These are phyloP conservation scores for Glycine soja DNA, from an alignment of 306 rosid species.

Conservation along the genomic window DNA sequence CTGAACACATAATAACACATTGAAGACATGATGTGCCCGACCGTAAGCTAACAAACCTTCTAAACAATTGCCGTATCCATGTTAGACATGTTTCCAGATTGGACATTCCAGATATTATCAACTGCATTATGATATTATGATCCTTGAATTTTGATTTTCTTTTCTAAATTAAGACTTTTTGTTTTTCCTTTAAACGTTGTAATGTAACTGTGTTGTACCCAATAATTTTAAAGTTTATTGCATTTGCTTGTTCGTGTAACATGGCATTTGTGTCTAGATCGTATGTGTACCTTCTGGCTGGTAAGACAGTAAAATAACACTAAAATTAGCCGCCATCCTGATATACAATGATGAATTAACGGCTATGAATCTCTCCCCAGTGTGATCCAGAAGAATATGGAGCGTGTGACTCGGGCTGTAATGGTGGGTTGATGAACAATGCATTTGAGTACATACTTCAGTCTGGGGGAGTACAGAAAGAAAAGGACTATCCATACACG, in stretches of 20 bases:
- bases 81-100: background rate
- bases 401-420: constrained; percentile 86
- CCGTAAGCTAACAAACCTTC: no score
- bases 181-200: background rate
- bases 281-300: background rate
- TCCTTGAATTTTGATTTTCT: background rate
- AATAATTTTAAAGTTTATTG: background rate
- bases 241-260: background rate
- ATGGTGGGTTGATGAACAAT: constrained; percentile 88
- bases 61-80: no score
- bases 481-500: constrained; percentile 87
- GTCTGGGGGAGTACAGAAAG: constrained; percentile 80
- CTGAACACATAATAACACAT: no score
- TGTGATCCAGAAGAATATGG: constrained; percentile 86
- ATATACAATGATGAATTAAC: constrained; percentile 8
- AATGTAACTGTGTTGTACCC: background rate
- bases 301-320: background rate
- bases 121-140: background rate
- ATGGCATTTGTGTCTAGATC: background rate
- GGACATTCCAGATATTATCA: background rate
- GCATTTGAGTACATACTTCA: constrained; percentile 87
- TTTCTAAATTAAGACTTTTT: background rate
- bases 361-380: constrained; percentile 55
- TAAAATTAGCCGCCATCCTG: background rate
- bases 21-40: no score